Percentiles rank a stretch among this genome's conserved stretches.
These are phyloP conservation scores for Penicillium lividum DNA, from an alignment of 495 filamentous ascomycete species.

Conservation along the genomic window DNA sequence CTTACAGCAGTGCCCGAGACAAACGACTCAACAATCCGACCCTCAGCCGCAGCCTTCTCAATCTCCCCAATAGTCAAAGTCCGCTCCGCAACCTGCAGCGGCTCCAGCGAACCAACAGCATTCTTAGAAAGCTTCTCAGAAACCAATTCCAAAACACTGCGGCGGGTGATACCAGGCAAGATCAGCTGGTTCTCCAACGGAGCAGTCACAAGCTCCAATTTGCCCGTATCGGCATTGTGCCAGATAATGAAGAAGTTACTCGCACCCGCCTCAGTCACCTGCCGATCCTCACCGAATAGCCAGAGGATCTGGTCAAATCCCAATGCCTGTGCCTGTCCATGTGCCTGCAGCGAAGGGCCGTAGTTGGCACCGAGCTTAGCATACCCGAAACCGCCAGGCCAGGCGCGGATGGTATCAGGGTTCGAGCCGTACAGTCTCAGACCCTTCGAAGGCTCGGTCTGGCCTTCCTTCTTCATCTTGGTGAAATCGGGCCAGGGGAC, in stretches of 20 bases:
- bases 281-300: conserved; percentile 73
- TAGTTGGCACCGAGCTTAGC: conserved; percentile 95
- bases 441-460: conserved; percentile 42
- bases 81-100: conserved; percentile 73
- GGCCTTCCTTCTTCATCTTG: conserved; percentile 33
- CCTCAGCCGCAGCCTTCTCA: conserved; percentile 69
- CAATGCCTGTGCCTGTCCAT: conserved; percentile 64
- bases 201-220: conserved; percentile 77
- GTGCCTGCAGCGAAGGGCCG: conserved; percentile 75
- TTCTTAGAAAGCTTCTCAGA: conserved; percentile 53
- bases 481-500: conserved; percentile 67
- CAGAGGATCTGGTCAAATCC: conserved; percentile 92
- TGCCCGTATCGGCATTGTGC: conserved; percentile 63
- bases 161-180: conserved; percentile 79
- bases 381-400: conserved; percentile 89
- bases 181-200: conserved; percentile 80
- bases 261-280: conserved; percentile 89
- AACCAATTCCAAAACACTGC: conserved; percentile 74
- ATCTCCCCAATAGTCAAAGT: conserved; percentile 81
- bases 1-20: conserved; percentile 83
- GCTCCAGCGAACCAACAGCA: conserved; percentile 44
- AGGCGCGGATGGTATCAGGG: conserved; percentile 80
- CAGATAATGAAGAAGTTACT: conserved; percentile 90
- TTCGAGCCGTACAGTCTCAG: conserved; percentile 76
- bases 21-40: conserved; percentile 80